These are phyloP conservation scores for Sporobolomyces phaffii DNA, from an alignment of 768 basidiomycete genomes.

Conservation along the genomic window DNA sequence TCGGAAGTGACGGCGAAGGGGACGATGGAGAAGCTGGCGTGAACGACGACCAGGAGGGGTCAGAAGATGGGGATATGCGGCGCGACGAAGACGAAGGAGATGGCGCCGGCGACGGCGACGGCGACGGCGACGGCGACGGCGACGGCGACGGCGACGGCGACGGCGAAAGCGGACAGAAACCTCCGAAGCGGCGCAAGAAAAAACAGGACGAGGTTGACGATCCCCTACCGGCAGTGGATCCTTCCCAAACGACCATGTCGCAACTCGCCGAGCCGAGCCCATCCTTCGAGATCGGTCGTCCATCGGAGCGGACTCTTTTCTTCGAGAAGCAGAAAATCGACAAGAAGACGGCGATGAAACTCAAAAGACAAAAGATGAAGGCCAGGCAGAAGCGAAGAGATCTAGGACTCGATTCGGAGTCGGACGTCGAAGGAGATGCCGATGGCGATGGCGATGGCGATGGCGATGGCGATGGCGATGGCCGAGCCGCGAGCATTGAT, in stretches of 20 bases:
- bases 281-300: constrained; percentile 6
- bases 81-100: neutral
- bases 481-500: neutral
- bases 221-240: constrained; percentile 15
- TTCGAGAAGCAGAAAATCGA: constrained; percentile 17
- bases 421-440: neutral
- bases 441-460: neutral
- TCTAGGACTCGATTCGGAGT: neutral
- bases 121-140: neutral
- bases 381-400: constrained; percentile 11
- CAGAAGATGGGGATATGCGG: too few relatives aligned
- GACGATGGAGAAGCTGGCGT: too few relatives aligned
- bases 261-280: constrained; percentile 17
- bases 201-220: neutral
- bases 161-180: neutral
- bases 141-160: neutral
- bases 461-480: neutral
- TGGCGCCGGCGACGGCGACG: neutral
- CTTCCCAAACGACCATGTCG: constrained; percentile 29
- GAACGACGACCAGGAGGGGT: too few relatives aligned
- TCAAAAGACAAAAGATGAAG: constrained; percentile 13
- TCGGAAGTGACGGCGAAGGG: neutral
- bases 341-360: constrained; percentile 1
- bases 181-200: neutral
- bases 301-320: constrained; percentile 16